A percentile compares a stretch with the other conserved stretches of the same genome.
Conservation (phyloP, 495 filamentous ascomycete genomes). For the Apiosordaria backusii region DNA sequence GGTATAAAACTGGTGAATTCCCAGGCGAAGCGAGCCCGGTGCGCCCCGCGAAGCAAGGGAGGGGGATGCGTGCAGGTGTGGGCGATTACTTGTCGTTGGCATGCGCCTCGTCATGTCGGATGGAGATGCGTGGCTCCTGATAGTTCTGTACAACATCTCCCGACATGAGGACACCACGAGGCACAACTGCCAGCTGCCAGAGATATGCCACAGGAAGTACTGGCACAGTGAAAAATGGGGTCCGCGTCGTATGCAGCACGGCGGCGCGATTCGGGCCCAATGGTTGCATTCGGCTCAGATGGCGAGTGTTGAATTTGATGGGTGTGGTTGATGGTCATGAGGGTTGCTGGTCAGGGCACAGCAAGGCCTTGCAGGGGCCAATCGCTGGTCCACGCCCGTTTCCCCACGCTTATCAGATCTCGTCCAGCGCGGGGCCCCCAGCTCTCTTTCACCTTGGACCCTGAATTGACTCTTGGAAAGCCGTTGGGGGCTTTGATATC, state of each 20-base stretch:
- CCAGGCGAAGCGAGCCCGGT: neutral
- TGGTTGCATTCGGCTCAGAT: conserved; percentile 28
- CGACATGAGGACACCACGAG: too few relatives aligned
- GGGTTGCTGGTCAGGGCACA: neutral
- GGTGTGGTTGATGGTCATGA: neutral
- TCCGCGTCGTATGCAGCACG: conserved; percentile 17
- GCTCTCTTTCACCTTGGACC: conserved; percentile 17
- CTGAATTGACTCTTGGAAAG: conserved; percentile 10
- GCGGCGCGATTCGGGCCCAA: conserved; percentile 18
- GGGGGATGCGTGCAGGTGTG: neutral
- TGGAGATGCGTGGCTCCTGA: neutral
- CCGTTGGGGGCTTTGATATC: conserved; percentile 2
- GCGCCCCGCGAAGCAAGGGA: neutral
- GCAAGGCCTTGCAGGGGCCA: conserved; percentile 2
- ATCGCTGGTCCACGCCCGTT: neutral
- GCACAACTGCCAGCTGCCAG: neutral
- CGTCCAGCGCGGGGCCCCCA: conserved; percentile 7
- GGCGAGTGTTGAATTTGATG: conserved; percentile 23
- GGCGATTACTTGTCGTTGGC: neutral
- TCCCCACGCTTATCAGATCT: conserved; percentile 31
- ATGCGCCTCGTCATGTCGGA: neutral
- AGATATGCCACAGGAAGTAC: conserved; percentile 17
- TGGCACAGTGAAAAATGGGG: conserved; percentile 23
- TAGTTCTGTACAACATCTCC: neutral
- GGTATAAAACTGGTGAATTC: neutral